Conservation (phyloP, 306 rosid species). For the Fragaria nilgerrensis region DNA sequence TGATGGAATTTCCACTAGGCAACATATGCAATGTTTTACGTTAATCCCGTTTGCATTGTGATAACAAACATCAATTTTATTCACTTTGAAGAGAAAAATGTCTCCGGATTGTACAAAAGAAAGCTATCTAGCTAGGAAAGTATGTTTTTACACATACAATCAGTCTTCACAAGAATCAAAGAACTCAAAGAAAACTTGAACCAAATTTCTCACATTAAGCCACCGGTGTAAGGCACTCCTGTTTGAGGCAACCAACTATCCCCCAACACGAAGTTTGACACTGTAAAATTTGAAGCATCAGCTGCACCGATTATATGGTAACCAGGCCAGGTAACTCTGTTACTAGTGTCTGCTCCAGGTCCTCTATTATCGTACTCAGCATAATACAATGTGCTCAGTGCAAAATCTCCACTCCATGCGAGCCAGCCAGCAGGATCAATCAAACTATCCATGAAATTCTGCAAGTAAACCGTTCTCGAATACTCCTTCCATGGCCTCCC, state of each 20-base stretch:
- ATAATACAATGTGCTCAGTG: conserved; percentile 33
- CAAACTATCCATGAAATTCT: conserved; percentile 29
- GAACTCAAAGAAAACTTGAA: not conserved
- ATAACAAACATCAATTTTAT: not conserved
- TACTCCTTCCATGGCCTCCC: conserved; percentile 51
- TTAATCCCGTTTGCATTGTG: not conserved
- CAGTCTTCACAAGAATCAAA: not conserved
- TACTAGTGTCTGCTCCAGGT: conserved; percentile 26
- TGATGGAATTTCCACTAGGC: too few species aligned
- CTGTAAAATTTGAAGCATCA: conserved; percentile 34
- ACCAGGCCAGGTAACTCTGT: conserved; percentile 36
- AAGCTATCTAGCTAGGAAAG: not conserved
- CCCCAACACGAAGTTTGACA: conserved; percentile 34
- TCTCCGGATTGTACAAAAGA: not conserved
- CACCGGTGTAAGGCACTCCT: conserved; percentile 35
- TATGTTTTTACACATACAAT: not conserved
- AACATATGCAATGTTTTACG: too few species aligned
- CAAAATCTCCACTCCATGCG: conserved; percentile 31
- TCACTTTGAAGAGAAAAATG: not conserved
- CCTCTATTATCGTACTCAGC: conserved; percentile 36
- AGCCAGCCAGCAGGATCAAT: conserved; percentile 39
- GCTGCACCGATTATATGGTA: conserved; percentile 27
- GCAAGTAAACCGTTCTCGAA: conserved; percentile 36
- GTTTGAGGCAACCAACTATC: conserved; percentile 41
- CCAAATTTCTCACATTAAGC: not conserved